Base-by-base conservation (phyloP, 257 asterid genomes). In the Euphrasia confusa region DNA sequence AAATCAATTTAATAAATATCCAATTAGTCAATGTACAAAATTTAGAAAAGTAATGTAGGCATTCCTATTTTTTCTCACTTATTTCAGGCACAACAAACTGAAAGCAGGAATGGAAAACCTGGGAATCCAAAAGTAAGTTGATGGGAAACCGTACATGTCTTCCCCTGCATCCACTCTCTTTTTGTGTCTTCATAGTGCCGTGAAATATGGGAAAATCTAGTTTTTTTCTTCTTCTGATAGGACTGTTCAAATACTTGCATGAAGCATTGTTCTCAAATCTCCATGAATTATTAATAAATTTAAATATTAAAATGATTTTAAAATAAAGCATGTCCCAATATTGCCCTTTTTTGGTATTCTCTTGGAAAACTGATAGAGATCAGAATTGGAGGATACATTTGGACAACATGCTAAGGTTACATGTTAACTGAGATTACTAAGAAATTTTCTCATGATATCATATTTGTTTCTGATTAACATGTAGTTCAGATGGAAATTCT, bases 81-180 rank as follows among this genome's bases (percentile, higher is more conserved):
- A 48, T 72, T 78, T 64, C 84, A 93, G 99, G 83, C 97, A 89
- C 66, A 72, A 72, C 63, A 93, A 84, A 74, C 69, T 93, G 69
- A 79, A 78, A 81, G 81, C 75, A 55, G 83, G 95, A 81, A 73
- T 71, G 78, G 75, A 79, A 71, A 94, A 87, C 72, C 80, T 89
- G 64, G 94, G 95, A 70, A 70, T 82, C 56, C 82, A 83, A 58
- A 83, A 74, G 99, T 89, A 82, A 80, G 95, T 81, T 62, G 65
- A 64, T 69, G 68, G 50, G 66, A 58, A 37, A 64, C 33, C 28
- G 35, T 58, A 32, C 15, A 12, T 9, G 55, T 15, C 26, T 65
- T 27, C 3, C 40, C n/a, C n/a, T 12, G 45, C 12, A 8, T 21
- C 7, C 37, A 3, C 6, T 4, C 7, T 4, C 6, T 4, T 32